These are phyloP conservation scores for Apium graveolens DNA, from an alignment of 129 eudicot genomes.

Conservation along the genomic window DNA sequence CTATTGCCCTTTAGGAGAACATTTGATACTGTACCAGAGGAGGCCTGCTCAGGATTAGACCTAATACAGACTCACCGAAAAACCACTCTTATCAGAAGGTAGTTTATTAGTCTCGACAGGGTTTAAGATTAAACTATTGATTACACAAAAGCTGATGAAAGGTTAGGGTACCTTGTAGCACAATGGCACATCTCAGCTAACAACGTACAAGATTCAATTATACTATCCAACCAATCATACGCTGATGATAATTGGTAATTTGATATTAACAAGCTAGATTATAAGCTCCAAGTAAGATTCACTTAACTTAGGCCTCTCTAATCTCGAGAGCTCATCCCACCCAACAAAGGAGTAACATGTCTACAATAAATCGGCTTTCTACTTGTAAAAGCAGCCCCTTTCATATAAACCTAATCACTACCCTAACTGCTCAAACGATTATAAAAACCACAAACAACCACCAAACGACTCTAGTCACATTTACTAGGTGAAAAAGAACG, in stretches of 20 bases:
- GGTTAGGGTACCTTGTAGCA: neutral
- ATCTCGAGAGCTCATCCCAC: neutral
- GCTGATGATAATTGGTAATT: neutral
- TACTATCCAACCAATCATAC: neutral
- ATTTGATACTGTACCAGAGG: neutral
- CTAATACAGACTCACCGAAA: neutral
- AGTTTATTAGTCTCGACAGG: neutral
- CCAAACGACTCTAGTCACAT: neutral
- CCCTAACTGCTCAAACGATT: no score
- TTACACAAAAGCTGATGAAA: neutral
- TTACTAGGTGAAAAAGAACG: neutral
- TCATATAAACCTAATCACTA: neutral
- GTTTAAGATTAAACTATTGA: neutral
- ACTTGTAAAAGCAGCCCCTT: neutral
- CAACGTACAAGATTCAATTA: neutral
- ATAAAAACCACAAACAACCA: neutral
- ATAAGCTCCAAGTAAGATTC: neutral
- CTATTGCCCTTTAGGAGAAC: neutral
- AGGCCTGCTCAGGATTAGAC: neutral
- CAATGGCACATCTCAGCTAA: neutral
- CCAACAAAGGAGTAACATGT: neutral
- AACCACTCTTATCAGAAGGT: neutral
- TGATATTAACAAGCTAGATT: neutral
- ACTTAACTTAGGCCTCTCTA: neutral
- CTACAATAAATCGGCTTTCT: no score